Conservation (phyloP, 139 green algal species). For the Dunaliella primolecta region DNA sequence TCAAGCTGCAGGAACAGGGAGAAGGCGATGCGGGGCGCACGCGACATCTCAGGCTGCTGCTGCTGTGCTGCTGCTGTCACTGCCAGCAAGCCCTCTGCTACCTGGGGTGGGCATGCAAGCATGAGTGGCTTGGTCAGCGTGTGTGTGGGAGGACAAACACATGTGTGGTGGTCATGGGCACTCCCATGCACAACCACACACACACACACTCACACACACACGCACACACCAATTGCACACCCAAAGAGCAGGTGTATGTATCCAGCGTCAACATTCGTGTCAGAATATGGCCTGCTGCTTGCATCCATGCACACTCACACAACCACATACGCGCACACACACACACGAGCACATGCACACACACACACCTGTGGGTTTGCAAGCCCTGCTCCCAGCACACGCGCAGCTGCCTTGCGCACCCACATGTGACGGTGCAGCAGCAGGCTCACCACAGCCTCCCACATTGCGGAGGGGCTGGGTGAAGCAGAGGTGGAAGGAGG, state of each 20-base stretch:
- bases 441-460: conserved; percentile 30
- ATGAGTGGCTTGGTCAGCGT: conserved; percentile 4
- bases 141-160: too few species aligned
- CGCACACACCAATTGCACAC: not conserved
- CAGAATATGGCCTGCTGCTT: too few species aligned
- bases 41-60: not conserved
- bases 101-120: not conserved
- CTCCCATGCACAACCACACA: not conserved
- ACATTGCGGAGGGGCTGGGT: conserved; percentile 19
- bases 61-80: not conserved
- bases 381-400: conserved; percentile 68
- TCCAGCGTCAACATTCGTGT: too few species aligned
- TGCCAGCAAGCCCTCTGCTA: not conserved
- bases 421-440: conserved; percentile 74
- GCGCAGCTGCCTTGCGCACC: conserved; percentile 74
- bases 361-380: conserved; percentile 30
- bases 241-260: too few species aligned
- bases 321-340: not conserved
- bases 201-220: not conserved
- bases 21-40: conserved; percentile 40
- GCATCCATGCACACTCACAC: not conserved
- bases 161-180: too few species aligned
- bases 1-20: conserved; percentile 69
- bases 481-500: not conserved
- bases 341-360: conserved; percentile 16